Conservation (phyloP, 306 rosid species). For the Prunus salicina region DNA sequence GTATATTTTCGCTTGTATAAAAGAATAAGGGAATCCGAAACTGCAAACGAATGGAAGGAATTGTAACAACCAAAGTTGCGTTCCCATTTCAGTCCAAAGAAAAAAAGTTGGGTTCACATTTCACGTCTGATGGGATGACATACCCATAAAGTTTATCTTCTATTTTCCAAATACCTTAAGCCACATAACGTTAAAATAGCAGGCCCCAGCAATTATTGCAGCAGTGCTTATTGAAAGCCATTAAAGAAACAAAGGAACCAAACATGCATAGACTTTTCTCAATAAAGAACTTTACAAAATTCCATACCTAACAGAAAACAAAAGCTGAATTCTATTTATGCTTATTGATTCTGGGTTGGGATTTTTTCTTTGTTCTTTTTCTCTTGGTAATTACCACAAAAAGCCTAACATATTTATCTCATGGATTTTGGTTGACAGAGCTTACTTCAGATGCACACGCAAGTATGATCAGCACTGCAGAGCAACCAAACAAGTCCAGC, state of each 20-base stretch:
- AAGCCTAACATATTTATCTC: not conserved
- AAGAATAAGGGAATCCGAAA: not conserved
- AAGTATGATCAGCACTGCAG: constrained; percentile 63
- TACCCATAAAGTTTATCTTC: not conserved
- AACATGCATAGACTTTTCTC: not conserved
- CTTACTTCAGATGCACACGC: constrained; percentile 71
- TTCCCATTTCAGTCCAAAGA: not conserved
- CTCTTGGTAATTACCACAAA: not conserved
- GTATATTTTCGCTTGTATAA: no score
- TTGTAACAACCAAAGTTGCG: not conserved
- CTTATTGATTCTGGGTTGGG: not conserved
- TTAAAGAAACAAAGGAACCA: not conserved
- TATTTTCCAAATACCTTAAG: no score
- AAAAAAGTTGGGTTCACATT: not conserved
- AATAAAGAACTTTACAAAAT: not conserved
- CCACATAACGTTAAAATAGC: not conserved
- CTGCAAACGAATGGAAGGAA: not conserved
- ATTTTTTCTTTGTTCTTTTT: not conserved
- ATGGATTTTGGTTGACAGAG: constrained; percentile 37
- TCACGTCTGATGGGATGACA: not conserved
- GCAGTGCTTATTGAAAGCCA: not conserved
- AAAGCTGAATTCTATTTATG: not conserved
- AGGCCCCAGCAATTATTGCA: constrained; percentile 15
- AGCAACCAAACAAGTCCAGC: constrained; percentile 72
- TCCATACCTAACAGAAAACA: not conserved